These are phyloP conservation scores for Hevea brasiliensis DNA, from an alignment of 345 rosid genomes.

Conservation along the genomic window DNA sequence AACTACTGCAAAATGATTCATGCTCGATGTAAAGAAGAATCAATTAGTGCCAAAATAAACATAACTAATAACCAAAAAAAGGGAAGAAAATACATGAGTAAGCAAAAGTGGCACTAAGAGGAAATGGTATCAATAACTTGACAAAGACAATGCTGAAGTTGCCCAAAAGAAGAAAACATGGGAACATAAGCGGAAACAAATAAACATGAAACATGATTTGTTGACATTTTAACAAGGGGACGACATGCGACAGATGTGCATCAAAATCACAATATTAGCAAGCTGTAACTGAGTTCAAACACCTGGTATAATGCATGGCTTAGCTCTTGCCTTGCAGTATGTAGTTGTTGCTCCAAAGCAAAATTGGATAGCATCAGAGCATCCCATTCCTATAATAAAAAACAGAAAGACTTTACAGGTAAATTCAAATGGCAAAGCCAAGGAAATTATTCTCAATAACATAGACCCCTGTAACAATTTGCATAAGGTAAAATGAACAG, in stretches of 20 bases:
- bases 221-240: not conserved
- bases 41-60: not conserved
- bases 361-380: conserved; percentile 90
- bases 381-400: conserved; percentile 83
- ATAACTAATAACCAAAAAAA: not conserved
- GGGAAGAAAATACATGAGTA: not conserved
- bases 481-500: not conserved
- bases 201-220: not conserved
- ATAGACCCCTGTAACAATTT: not conserved
- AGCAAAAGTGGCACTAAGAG: not conserved
- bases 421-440: not conserved
- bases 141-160: not conserved
- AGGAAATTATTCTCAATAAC: conserved; percentile 1
- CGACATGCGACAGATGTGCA: not conserved
- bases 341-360: conserved; percentile 95
- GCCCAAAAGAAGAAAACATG: not conserved
- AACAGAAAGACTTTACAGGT: conserved; percentile 14
- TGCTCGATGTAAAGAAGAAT: not conserved
- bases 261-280: not conserved
- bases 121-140: not conserved
- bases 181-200: not conserved
- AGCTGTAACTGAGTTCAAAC: conserved; percentile 5
- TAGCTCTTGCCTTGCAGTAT: conserved; percentile 93
- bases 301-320: conserved; percentile 99
- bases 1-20: not conserved